Base-by-base conservation (phyloP, 164 flowering plant genomes). In the Annona cherimola region DNA sequence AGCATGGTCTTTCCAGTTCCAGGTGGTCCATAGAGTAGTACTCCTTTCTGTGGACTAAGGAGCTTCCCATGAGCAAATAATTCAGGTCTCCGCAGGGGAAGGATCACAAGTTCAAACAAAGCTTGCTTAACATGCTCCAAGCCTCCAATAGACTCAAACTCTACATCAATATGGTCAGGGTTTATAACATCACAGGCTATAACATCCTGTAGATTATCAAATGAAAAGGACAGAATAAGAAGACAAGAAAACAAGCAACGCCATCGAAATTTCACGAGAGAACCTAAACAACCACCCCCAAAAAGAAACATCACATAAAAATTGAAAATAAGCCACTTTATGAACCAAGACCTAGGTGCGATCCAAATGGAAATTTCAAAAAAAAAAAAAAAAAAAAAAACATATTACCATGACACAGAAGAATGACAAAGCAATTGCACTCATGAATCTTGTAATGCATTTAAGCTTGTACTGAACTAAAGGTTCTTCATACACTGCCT, bases 131-230 rank as follows among this genome's bases (percentile, higher is more conserved):
- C 86, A 43, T 81, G 46, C 44, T 92, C 92, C 81, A 92, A 74
- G 18, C 97, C 95, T 66, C 97, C 97, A 82, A 92, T 90, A 8
- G 88, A 87, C 14, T 84, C 81, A 82, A 92, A 90, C 74, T 89
- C 86, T 50, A 90, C 92, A 76, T 89, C 95, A 45, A 92, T 92
- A 64, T 89, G 84, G 70, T 90, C 92, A 19, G 97, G 97, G 69
- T 90, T 92, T 71, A 92, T 84, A 18, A 92, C 95, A 85, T 92
- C 95, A 69, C 97, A 90, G 0, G 95, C 97, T 79, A 92, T 88
- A n/a, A 90, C 86, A 86, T 92, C 97, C 97, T 92, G 85, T 43
- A 55, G 39, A 42, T 60, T 44, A 69, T 69, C 19, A 41, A 12
- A 64, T 40, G 44, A 11, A 40, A 41, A 42, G 18, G 45, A 40